A percentile compares a stretch with the other conserved stretches of the same genome.
Conservation (phyloP, 257 asterid genomes). For the Voacanga thouarsii region DNA sequence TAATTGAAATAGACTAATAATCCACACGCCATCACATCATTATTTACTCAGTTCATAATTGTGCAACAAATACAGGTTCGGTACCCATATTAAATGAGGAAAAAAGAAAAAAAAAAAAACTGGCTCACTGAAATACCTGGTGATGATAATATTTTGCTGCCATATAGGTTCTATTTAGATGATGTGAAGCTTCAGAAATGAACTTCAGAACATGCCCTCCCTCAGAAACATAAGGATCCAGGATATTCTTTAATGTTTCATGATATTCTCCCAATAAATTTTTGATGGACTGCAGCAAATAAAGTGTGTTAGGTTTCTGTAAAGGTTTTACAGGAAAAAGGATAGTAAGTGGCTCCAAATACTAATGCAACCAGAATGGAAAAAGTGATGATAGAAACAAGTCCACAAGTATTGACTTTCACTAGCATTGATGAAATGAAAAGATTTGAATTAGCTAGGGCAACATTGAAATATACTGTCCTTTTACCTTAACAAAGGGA, state of each 20-base stretch:
- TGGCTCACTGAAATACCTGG: constrained; percentile 50
- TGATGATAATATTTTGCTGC: constrained; percentile 60
- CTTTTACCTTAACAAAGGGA: constrained; percentile 64
- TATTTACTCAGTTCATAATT: neutral
- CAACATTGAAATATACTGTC: constrained; percentile 5
- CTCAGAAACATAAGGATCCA: constrained; percentile 37
- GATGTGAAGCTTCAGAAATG: constrained; percentile 42
- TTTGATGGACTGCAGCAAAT: constrained; percentile 39
- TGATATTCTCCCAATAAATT: constrained; percentile 24
- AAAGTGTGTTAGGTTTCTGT: constrained; percentile 10
- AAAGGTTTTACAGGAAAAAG: neutral
- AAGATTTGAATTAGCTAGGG: constrained; percentile 15
- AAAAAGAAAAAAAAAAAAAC: neutral
- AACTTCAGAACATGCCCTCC: constrained; percentile 29
- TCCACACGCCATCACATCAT: neutral
- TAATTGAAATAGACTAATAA: neutral
- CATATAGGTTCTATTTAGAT: constrained; percentile 29
- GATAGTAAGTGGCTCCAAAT: neutral
- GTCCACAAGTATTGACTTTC: neutral
- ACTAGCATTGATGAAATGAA: neutral
- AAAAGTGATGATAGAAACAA: neutral
- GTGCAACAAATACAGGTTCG: neutral
- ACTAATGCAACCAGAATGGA: neutral
- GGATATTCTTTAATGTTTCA: constrained; percentile 31
- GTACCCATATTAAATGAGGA: neutral